Percentiles rank a stretch among this genome's conserved stretches.
These are phyloP conservation scores for Graphilbum fragrans DNA, from an alignment of 2,329 filamentous ascomycete species.

Conservation along the genomic window DNA sequence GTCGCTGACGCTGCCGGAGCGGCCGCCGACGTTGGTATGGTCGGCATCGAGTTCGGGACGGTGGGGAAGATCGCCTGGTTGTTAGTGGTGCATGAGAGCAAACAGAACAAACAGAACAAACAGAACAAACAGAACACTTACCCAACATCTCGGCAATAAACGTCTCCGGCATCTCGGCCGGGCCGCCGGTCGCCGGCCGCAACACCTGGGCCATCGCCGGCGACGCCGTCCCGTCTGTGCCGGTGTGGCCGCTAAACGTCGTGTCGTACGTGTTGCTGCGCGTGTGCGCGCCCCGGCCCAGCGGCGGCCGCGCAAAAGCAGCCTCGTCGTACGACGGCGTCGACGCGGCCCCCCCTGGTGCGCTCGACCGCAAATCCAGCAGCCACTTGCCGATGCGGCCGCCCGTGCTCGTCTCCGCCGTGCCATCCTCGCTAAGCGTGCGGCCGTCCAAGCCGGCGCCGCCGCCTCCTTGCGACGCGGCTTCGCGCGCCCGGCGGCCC, in stretches of 20 bases:
- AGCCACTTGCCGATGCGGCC: too few species aligned
- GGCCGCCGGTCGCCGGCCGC: constrained; percentile 3
- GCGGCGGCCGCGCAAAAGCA: background rate
- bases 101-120: background rate
- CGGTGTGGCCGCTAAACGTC: background rate
- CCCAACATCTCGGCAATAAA: constrained; percentile 35
- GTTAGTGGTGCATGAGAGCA: background rate
- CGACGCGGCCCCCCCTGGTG: too few species aligned
- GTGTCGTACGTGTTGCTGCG: background rate
- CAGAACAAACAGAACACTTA: constrained; percentile 15
- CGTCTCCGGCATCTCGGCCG: constrained; percentile 29
- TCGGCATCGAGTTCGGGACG: background rate
- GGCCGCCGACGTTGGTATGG: constrained; percentile 7
- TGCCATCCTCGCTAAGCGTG: too few species aligned
- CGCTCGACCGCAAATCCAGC: too few species aligned
- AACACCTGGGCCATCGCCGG: constrained; percentile 23
- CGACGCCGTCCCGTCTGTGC: constrained; percentile 24
- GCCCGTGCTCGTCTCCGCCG: background rate
- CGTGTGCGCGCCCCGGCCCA: background rate
- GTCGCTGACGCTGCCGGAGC: constrained; percentile 8
- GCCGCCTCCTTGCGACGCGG: background rate
- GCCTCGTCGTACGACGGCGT: background rate
- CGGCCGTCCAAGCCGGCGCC: background rate
- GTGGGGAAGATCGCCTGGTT: background rate
- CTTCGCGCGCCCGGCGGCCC: too few species aligned